phyloP scores from a whole-genome alignment of 106 monocot genomes.

The Dendrobium catenatum region DNA sequence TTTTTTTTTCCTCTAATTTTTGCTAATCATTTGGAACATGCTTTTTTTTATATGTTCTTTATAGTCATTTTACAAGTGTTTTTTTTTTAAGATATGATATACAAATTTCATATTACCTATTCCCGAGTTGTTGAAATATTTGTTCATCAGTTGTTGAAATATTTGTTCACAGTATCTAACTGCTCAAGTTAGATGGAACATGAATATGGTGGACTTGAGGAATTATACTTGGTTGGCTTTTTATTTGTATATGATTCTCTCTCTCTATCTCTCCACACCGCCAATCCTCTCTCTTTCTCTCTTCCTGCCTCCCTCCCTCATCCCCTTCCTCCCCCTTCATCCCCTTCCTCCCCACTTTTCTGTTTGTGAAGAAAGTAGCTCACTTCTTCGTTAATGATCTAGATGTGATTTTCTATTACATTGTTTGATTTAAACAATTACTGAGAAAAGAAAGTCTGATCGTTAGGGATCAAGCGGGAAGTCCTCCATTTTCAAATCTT shows the following conservation, averaged over 20 bases:
- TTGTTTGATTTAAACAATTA: neutral
- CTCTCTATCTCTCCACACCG: no score
- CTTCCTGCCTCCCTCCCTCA: neutral
- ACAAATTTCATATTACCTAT: slow-evolving; percentile 2
- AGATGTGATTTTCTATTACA: neutral
- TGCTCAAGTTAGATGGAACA: neutral
- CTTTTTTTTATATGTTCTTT: neutral
- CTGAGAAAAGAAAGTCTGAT: neutral
- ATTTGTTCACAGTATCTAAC: neutral
- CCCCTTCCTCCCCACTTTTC: neutral
- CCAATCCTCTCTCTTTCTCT: no score
- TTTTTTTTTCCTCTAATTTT: neutral
- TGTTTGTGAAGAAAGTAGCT: neutral
- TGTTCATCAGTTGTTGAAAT: neutral
- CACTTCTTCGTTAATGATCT: neutral
- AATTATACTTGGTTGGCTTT: neutral
- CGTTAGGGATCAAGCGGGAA: neutral
- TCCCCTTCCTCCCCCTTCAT: neutral
- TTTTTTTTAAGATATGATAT: neutral
- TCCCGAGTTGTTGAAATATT: neutral
- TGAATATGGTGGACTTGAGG: neutral
- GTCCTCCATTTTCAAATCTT: neutral
- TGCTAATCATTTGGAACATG: neutral
- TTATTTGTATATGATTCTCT: neutral
- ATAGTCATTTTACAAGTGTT: neutral